Base-by-base conservation (phyloP, 1,284 basidiomycete species). In the Acaromyces ingoldii region DNA sequence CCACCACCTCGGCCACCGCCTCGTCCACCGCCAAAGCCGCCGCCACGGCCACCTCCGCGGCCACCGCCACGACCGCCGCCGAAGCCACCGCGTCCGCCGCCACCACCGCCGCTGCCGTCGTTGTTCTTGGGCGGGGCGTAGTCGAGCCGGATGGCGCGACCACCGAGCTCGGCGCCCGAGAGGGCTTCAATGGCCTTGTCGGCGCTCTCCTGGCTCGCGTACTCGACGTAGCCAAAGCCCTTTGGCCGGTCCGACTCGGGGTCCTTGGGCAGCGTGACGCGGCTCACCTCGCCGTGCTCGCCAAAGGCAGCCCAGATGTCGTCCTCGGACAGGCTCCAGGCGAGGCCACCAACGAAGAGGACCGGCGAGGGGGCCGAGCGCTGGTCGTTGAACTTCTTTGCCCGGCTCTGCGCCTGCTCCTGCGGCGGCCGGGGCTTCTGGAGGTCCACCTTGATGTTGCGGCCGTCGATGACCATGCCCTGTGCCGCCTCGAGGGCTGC, bases 141-240 rank as follows among this genome's bases (percentile, higher is more conserved):
- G 79, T 98, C 93, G 45, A 97, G 77, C 55, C 93, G 83, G 60
- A 95, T 79, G 31, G 80, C 72, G 48, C 95, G 84, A 6, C 92
- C 92, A 34, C 86, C 88, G 47, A 98, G 81, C 58, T 92, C 88
- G 58, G 81, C 78, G 45, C 89, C 89, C 46, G 83, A 81, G 43
- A 84, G 80, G 29, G 65, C 70, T 65, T 83, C 84, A 59, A 85
- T 82, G 4, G 93, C 95, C 75, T 85, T 86, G 78, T 86, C 86
- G 11, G 95, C 89, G 60, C 82, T 79, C 40, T 86, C 87, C 46
- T 90, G 75, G 62, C 87, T 84, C 60, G 84, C 84, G 77, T 92
- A 96, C 78, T 96, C 91, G 75, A 97, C 88, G 79, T 98, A 98
- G 41, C 86, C 95, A 78, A 93, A 98, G 70, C 95, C 95, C 79